Evolutionary conservation across 495 filamentous ascomycete genomes (phyloP), one percentile per base, ranked within the genome.

Genomic region (Echria macrotheca): DNA sequence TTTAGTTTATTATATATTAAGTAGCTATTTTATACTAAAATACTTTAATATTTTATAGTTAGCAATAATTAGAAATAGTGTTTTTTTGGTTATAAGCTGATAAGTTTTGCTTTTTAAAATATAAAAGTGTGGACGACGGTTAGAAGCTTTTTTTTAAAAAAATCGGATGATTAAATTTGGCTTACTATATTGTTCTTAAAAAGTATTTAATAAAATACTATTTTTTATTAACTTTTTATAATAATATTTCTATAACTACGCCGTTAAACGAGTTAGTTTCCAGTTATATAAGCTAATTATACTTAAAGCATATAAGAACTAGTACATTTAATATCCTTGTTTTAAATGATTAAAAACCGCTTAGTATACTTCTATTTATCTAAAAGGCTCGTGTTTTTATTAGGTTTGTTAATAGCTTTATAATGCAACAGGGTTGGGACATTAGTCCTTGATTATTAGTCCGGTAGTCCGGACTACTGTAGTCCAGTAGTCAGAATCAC

Each of bases 351-450:
- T 12, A 31, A 31, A 31, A 6, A 12, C 28, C 28, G 6, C 6
- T 31, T 31, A 31, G 28, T 31, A 31, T 31, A 31, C 28, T 12
- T 31, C 12, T 12, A 31, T 6, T 12, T 12, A 31, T 31, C 6
- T 31, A 31, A 37, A 37, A 8, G 5, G 5, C 5, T 5, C 15
- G 15, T 15, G n/a, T 48, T 40, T 32, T 43, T 18, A 22, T 43
- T 26, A 49, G 18, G 11, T 35, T 12, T 2, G 15, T 48, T 3
- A 54, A 24, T 19, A 26, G 36, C 28, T 39, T 54, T 26, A 22
- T 28, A n/a, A 47, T 25, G 4, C n/a, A n/a, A n/a, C n/a, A n/a
- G n/a, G n/a, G n/a, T n/a, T n/a, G n/a, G n/a, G n/a, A n/a, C n/a
- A n/a, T n/a, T n/a, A n/a, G n/a, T n/a, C n/a, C n/a, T n/a, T n/a